Conservation (phyloP, 371 early-diverging fungal species). For the Mortierella sp. region DNA sequence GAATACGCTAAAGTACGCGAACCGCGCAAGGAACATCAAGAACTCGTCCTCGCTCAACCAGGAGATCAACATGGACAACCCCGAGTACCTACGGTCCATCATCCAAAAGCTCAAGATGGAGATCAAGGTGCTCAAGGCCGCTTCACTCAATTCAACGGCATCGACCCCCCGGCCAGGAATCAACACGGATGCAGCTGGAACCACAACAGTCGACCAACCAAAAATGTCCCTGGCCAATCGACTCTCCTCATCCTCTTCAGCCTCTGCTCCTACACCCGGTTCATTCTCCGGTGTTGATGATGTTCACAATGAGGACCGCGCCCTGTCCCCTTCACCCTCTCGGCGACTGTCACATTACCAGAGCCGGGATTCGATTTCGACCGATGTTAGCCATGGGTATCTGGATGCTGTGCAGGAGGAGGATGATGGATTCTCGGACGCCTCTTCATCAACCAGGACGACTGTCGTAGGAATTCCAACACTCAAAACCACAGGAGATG, state of each 20-base stretch:
- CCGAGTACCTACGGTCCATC: constrained; percentile 68
- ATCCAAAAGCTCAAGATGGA: constrained; percentile 71
- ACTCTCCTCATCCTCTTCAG: constrained; percentile 26
- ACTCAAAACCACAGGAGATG: not conserved
- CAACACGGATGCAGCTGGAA: constrained; percentile 17
- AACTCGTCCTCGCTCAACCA: constrained; percentile 85
- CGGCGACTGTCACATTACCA: constrained; percentile 30
- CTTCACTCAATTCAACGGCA: not conserved
- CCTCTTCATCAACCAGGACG: constrained; percentile 33
- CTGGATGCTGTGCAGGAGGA: constrained; percentile 43
- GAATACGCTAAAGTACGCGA: constrained; percentile 95
- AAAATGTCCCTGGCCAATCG: constrained; percentile 25
- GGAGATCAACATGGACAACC: constrained; percentile 72
- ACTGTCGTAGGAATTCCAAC: not conserved
- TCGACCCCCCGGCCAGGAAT: constrained; percentile 5
- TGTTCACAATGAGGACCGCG: constrained; percentile 22
- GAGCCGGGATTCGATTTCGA: constrained; percentile 44
- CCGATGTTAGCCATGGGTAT: constrained; percentile 38
- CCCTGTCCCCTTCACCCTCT: constrained; percentile 37
- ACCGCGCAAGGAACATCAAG: constrained; percentile 89
- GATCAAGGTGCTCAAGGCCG: constrained; percentile 62
- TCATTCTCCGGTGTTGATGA: constrained; percentile 16
- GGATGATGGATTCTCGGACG: constrained; percentile 37
- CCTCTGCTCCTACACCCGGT: constrained; percentile 23
- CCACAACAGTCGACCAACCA: constrained; percentile 2